Base-by-base conservation (phyloP, 2,329 filamentous ascomycete genomes). In the Trichoderma harzianum region DNA sequence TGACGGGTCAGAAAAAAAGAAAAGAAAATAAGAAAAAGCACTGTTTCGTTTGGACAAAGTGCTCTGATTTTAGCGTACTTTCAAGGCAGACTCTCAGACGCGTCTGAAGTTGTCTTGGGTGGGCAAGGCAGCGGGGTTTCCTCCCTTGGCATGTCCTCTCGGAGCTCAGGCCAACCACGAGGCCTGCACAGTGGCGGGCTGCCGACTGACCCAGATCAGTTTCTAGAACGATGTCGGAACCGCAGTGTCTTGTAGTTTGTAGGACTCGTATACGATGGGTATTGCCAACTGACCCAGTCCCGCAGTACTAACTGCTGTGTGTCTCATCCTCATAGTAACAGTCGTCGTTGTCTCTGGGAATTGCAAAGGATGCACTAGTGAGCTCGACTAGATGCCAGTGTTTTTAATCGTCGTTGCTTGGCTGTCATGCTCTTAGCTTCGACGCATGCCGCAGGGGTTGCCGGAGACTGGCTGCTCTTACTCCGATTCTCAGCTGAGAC, bases 201-300 rank as follows among this genome's bases (percentile, higher is more conserved):
- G 64, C 64, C 32, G 64, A 47, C 51, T 61, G 70, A 26, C 64
- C 28, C 55, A 30, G 57, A 55, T 18, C 7, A 16, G 55, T 67
- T 71, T 71, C 70, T 65, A 71, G 70, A 71, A 71, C 70, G 6
- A 43, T 60, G 39, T 71, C 55, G 57, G 70, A 71, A 71, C 28
- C 14, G 34, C 57, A 58, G 6, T 66, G 51, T 43, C 65, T 60
- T 21, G 34, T 21, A 28, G n/a, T 36, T 6, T 1, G 34, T 1
- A 18, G 16, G 3, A 18, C 5, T 16, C 5, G 16, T 39, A n/a
- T 18, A 11, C 34, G 32, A 26, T 68, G 6, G 65, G 3, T 16
- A 36, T 30, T 34, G 34, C 28, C 26, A 30, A 21, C 34, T 3
- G 47, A 30, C 14, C 36, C 11, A 30, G 24, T 57, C 64, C 21